Conservation (phyloP, 192 early-diverging fungal genomes). For the Coemansia sp. region DNA sequence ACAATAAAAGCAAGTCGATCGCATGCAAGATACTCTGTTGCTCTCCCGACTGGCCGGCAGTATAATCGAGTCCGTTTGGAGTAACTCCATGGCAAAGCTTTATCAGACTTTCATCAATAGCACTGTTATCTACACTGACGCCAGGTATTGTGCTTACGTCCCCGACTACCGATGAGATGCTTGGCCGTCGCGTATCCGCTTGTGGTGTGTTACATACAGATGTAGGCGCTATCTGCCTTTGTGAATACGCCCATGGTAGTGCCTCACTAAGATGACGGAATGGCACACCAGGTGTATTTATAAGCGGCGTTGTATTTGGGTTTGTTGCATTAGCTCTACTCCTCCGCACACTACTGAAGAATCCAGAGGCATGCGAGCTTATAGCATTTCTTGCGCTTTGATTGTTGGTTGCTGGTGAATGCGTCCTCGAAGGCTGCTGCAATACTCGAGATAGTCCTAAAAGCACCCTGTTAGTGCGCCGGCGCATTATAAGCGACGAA, state of each 20-base stretch:
- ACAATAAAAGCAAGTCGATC: slow-evolving; percentile 62
- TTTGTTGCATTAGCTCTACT: neutral
- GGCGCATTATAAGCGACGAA: neutral
- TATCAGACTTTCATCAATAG: slow-evolving; percentile 2
- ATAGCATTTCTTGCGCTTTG: neutral
- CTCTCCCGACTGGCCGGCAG: slow-evolving; percentile 6
- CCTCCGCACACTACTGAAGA: slow-evolving; percentile 11
- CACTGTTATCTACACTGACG: slow-evolving; percentile 11
- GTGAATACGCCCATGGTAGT: slow-evolving; percentile 34
- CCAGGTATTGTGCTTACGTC: slow-evolving; percentile 40
- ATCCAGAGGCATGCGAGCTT: slow-evolving; percentile 17
- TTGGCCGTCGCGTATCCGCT: slow-evolving; percentile 30
- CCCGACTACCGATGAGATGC: slow-evolving; percentile 26
- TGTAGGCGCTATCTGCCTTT: slow-evolving; percentile 30
- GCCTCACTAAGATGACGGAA: slow-evolving; percentile 51
- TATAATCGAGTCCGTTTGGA: neutral
- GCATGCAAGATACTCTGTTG: slow-evolving; percentile 42
- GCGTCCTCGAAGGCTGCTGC: neutral
- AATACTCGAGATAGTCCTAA: slow-evolving; percentile 1
- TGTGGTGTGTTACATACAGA: slow-evolving; percentile 28
- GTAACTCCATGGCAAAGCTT: neutral
- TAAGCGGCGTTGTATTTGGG: slow-evolving; percentile 10
- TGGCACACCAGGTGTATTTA: slow-evolving; percentile 25
- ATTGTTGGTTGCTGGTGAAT: neutral
- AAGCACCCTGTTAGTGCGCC: slow-evolving; percentile 9